Conservation (phyloP, 1,284 basidiomycete species). For the Marasmius oreades region DNA sequence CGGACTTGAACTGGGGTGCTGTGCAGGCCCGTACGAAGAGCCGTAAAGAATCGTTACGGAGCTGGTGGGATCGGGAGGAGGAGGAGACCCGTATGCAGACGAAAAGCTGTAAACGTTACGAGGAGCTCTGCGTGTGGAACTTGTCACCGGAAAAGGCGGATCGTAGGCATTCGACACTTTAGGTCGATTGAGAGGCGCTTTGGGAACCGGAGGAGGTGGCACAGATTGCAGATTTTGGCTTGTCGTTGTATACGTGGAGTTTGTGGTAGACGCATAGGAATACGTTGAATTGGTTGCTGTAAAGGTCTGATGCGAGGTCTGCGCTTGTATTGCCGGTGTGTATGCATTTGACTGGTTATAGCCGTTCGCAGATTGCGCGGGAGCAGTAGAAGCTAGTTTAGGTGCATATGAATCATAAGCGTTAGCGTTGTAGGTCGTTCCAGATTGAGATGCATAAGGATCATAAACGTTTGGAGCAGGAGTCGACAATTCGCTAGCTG, state of each 20-base stretch:
- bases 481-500: neutral
- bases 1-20: neutral
- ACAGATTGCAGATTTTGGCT: slow-evolving; percentile 24
- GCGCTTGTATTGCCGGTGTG: neutral
- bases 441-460: slow-evolving; percentile 28
- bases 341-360: slow-evolving; percentile 4
- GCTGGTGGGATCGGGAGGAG: slow-evolving; percentile 8
- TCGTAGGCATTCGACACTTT: slow-evolving; percentile 75
- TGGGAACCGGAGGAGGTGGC: slow-evolving; percentile 32
- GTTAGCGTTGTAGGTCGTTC: neutral
- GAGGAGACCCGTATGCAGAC: slow-evolving; percentile 24
- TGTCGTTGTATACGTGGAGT: slow-evolving; percentile 10
- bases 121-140: slow-evolving; percentile 38
- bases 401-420: slow-evolving; percentile 23
- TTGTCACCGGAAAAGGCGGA: slow-evolving; percentile 64
- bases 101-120: slow-evolving; percentile 23
- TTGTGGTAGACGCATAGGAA: slow-evolving; percentile 15
- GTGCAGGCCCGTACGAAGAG: slow-evolving; percentile 12
- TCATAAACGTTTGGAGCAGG: slow-evolving; percentile 18
- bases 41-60: slow-evolving; percentile 4
- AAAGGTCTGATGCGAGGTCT: slow-evolving; percentile 15
- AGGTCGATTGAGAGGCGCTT: slow-evolving; percentile 47
- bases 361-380: slow-evolving; percentile 1
- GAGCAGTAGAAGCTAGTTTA: slow-evolving; percentile 16
- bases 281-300: slow-evolving; percentile 13